Evolutionary conservation across 768 basidiomycete genomes (phyloP).

Genomic region (Lactarius sanguifluus): DNA sequence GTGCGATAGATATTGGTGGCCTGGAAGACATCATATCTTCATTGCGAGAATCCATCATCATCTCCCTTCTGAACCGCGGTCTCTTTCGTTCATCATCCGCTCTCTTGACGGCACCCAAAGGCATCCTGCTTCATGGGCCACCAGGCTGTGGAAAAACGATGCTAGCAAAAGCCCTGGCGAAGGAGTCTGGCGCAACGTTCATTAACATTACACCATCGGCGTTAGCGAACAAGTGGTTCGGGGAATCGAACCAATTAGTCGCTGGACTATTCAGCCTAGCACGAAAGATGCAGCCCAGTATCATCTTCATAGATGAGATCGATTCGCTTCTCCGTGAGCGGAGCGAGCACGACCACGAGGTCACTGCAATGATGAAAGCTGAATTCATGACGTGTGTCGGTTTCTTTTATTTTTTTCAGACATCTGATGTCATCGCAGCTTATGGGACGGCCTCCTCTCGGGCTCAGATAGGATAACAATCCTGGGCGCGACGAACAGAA

Average conservation of each 20-base stretch:
- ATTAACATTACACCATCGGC: slow-evolving; percentile 81
- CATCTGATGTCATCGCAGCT: slow-evolving; percentile 41
- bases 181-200: slow-evolving; percentile 97
- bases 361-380: slow-evolving; percentile 98
- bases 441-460: slow-evolving; percentile 94
- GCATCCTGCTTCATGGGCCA: slow-evolving; percentile 92
- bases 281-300: slow-evolving; percentile 87
- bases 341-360: slow-evolving; percentile 89
- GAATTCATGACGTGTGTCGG: slow-evolving; percentile 83
- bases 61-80: slow-evolving; percentile 86
- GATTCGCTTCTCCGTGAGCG: slow-evolving; percentile 92
- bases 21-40: slow-evolving; percentile 87
- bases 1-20: slow-evolving; percentile 79
- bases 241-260: slow-evolving; percentile 93
- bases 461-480: slow-evolving; percentile 80
- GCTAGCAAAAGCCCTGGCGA: slow-evolving; percentile 96
- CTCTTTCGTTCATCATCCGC: slow-evolving; percentile 81
- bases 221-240: slow-evolving; percentile 81
- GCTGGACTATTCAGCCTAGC: slow-evolving; percentile 93
- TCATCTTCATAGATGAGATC: slow-evolving; percentile 99
- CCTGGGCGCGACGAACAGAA: slow-evolving; percentile 93
- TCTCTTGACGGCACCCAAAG: slow-evolving; percentile 89
- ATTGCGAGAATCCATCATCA: slow-evolving; percentile 93
- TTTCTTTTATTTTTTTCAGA: slow-evolving; percentile 10
- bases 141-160: slow-evolving; percentile 99